Percentiles rank a stretch among this genome's conserved stretches.
phyloP scores from a whole-genome alignment of 2,329 filamentous ascomycete species.

The Dactylella cylindrospora region DNA sequence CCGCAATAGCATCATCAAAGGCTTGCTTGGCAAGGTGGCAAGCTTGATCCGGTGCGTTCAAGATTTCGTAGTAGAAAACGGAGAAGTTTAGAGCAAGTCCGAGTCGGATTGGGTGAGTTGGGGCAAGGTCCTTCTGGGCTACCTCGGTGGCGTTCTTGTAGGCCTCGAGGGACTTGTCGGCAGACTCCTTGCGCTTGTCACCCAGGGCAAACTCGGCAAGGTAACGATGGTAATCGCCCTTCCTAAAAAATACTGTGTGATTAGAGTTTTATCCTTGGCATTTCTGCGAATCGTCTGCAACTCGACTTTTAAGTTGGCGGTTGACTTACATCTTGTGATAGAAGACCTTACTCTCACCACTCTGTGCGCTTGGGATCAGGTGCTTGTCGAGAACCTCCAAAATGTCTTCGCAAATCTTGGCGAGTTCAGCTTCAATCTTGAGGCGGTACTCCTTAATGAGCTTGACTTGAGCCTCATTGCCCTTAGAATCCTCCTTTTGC shows the following conservation, averaged over 20 bases:
- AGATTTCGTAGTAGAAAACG: conserved; percentile 98
- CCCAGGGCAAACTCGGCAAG: conserved; percentile 89
- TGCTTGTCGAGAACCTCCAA: conserved; percentile 90
- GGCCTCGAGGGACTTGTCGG: conserved; percentile 84
- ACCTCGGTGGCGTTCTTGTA: conserved; percentile 99
- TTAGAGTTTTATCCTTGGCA: too few relatives aligned
- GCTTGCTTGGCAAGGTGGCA: conserved; percentile 99
- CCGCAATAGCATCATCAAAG: conserved; percentile 96
- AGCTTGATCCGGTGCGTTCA: conserved; percentile 95
- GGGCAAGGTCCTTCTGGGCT: conserved; percentile 94
- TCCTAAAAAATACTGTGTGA: too few relatives aligned
- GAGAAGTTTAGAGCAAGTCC: conserved; percentile 98
- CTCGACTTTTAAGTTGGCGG: conserved; percentile 10
- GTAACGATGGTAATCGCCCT: conserved; percentile 96
- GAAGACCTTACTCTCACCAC: conserved; percentile 98
- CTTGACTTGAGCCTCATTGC: conserved; percentile 87
- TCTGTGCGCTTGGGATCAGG: conserved; percentile 92
- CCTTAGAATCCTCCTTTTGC: conserved; percentile 99
- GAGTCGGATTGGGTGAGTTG: conserved; percentile 96
- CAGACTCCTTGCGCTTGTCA: conserved; percentile 86
- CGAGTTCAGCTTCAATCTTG: conserved; percentile 97
- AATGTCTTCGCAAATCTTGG: conserved; percentile 97
- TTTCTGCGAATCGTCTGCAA: conserved; percentile 18
- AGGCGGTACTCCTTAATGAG: conserved; percentile 96
- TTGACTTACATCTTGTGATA: conserved; percentile 97